These are phyloP conservation scores for Daldinia grandis DNA, from an alignment of 495 filamentous ascomycete species.

Conservation along the genomic window DNA sequence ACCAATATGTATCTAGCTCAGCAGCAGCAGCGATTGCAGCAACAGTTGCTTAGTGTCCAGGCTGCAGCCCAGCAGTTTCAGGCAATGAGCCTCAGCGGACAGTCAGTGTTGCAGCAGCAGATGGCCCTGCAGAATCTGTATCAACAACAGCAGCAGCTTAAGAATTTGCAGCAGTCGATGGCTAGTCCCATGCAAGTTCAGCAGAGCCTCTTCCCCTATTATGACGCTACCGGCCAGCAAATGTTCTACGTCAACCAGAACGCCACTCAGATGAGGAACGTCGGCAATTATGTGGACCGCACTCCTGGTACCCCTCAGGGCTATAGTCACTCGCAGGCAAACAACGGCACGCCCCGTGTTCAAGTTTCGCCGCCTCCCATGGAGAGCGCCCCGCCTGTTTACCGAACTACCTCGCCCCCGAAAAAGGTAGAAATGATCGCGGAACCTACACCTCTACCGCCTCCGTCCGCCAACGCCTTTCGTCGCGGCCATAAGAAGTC, in stretches of 20 bases:
- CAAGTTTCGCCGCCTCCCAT: constrained; percentile 81
- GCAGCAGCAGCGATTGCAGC: constrained; percentile 83
- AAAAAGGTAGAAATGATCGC: constrained; percentile 66
- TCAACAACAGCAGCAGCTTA: constrained; percentile 72
- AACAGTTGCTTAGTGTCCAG: constrained; percentile 65
- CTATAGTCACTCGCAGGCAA: constrained; percentile 52
- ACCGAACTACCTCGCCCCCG: constrained; percentile 73
- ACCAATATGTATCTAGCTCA: constrained; percentile 87
- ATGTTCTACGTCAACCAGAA: constrained; percentile 65
- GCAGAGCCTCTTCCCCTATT: constrained; percentile 76
- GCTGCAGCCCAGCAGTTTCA: constrained; percentile 80
- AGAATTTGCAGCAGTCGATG: constrained; percentile 77
- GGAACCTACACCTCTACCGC: constrained; percentile 77
- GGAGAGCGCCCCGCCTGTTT: constrained; percentile 57
- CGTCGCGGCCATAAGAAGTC: constrained; percentile 93
- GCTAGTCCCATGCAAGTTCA: constrained; percentile 48
- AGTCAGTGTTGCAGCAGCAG: constrained; percentile 55
- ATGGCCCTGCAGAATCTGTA: constrained; percentile 55
- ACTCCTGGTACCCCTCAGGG: constrained; percentile 43
- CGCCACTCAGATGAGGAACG: constrained; percentile 55
- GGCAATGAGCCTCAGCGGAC: constrained; percentile 66
- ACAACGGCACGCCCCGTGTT: constrained; percentile 63
- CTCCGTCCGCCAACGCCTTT: constrained; percentile 84
- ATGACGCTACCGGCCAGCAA: constrained; percentile 83
- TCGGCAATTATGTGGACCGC: constrained; percentile 36